Conservation (phyloP, 202 grass and related monocot species). For the Musa balbisiana region DNA sequence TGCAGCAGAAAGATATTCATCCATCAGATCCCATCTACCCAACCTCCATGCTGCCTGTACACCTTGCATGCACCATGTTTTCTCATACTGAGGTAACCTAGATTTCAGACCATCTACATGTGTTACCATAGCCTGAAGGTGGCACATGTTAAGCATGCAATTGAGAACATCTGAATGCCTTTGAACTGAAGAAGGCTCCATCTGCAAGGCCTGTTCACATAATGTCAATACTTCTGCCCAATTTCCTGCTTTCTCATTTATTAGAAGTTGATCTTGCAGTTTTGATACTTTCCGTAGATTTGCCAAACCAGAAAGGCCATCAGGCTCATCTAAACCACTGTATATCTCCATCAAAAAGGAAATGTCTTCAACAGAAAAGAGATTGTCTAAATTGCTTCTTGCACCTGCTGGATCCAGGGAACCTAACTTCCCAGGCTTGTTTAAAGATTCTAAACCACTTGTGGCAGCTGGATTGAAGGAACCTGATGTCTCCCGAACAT, state of each 20-base stretch:
- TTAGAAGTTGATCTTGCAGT: slow-evolving; percentile 93
- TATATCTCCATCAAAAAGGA: slow-evolving; percentile 99
- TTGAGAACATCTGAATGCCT: slow-evolving; percentile 97
- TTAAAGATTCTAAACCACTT: slow-evolving; percentile 26
- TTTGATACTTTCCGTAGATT: slow-evolving; percentile 79
- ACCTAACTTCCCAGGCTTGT: slow-evolving; percentile 39
- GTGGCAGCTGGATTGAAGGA: slow-evolving; percentile 91
- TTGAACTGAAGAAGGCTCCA: slow-evolving; percentile 82
- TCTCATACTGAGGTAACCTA: slow-evolving; percentile 70
- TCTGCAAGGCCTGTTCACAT: slow-evolving; percentile 91
- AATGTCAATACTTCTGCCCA: slow-evolving; percentile 92
- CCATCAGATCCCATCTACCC: slow-evolving; percentile 96
- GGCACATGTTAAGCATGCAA: slow-evolving; percentile 93
- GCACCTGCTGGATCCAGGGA: slow-evolving; percentile 74
- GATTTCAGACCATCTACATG: slow-evolving; percentile 85
- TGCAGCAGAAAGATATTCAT: slow-evolving; percentile 67
- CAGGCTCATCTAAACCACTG: slow-evolving; percentile 85
- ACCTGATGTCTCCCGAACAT: slow-evolving; percentile 72
- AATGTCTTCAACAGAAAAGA: slow-evolving; percentile 84
- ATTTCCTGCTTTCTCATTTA: slow-evolving; percentile 93
- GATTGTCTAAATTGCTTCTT: slow-evolving; percentile 34
- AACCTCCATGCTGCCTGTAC: slow-evolving; percentile 94
- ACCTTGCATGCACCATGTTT: slow-evolving; percentile 96
- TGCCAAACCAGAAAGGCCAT: slow-evolving; percentile 82
- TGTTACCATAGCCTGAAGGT: slow-evolving; percentile 91